A percentile compares a stretch with the other conserved stretches of the same genome.
Conservation (phyloP, 371 early-diverging fungal species). For the Mortierella sp. region DNA sequence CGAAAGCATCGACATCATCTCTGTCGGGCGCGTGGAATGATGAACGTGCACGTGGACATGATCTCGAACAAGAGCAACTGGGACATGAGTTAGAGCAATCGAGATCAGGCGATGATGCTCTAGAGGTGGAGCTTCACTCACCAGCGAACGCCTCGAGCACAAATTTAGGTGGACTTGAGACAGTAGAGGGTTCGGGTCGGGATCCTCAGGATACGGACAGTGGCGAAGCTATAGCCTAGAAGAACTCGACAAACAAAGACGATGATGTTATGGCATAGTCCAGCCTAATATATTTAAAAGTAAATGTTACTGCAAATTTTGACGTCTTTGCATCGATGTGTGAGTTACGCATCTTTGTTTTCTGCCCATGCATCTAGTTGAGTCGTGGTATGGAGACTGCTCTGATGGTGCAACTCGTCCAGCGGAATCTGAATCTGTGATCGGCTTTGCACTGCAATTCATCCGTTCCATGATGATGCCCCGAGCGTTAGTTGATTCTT, state of each 20-base stretch:
- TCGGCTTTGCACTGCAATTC: too few relatives aligned
- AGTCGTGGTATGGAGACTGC: too few relatives aligned
- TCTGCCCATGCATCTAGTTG: too few relatives aligned
- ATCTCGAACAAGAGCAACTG: neutral
- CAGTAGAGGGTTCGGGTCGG: neutral
- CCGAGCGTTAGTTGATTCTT: too few relatives aligned
- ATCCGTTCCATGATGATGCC: too few relatives aligned
- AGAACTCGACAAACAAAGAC: neutral
- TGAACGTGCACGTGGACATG: neutral
- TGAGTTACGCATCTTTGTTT: too few relatives aligned
- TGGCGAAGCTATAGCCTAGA: neutral
- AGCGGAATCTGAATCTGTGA: too few relatives aligned
- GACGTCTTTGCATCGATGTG: too few relatives aligned
- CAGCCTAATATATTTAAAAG: constrained; percentile 4
- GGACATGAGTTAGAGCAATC: neutral
- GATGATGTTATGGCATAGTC: constrained; percentile 3
- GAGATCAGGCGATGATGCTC: neutral
- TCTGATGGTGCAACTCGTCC: too few relatives aligned
- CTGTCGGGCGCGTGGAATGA: constrained; percentile 28
- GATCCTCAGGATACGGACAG: neutral
- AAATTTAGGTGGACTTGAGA: neutral
- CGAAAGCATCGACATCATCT: constrained; percentile 29
- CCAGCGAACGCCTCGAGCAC: neutral
- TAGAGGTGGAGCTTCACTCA: neutral
- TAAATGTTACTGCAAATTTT: constrained; percentile 24